Base-by-base conservation (phyloP, 1,284 basidiomycete genomes). In the Moesziomyces antarcticus region DNA sequence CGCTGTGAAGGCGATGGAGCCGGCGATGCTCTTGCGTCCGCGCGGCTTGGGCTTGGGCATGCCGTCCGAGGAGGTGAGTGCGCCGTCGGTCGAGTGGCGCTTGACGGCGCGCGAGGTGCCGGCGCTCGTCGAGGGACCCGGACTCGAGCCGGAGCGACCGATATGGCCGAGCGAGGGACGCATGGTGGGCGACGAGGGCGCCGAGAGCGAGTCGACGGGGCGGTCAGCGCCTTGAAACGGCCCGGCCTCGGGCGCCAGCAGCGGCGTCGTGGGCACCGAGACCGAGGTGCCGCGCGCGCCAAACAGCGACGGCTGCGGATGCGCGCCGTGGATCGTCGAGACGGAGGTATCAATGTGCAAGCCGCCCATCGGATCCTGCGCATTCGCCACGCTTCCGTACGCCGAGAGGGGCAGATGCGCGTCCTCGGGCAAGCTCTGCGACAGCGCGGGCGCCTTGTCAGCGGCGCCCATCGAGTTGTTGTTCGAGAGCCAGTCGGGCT, bases 191-290 rank as follows among this genome's bases (percentile, higher is more conserved):
- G 72, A 74, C 11, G 72, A 65, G 8, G 72, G 72, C 16, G 72
- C 72, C 1, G 72, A 74, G n/a, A 70, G 56, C 40, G 72, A 74
- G 25, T 74, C 72, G 20, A 74, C 47, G 2, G 66, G 50, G 5
- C 66, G 58, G 18, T 65, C 58, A 1, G 62, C 62, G 8, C 72
- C 72, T 11, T 65, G 61, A 58, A 68, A 68, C 4, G 65, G 71
- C 4, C 65, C 65, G n/a, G 60, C 50, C 48, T 65, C 65, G 3
- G 61, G 61, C 25, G 50, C 71, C 1, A 73, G 52, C 53, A 73
- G 35, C 1, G 71, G 71, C 13, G 71, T 73, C 6, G 71, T 56
- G 11, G 71, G 71, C 10, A 68, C 65, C 11, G 71, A 73, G 4
- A 65, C 65, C 13, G 66, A 74, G 9, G 57, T 50, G 10, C 62